Conservation (phyloP, 2,329 filamentous ascomycete genomes). For the Monosporascus sp. region DNA sequence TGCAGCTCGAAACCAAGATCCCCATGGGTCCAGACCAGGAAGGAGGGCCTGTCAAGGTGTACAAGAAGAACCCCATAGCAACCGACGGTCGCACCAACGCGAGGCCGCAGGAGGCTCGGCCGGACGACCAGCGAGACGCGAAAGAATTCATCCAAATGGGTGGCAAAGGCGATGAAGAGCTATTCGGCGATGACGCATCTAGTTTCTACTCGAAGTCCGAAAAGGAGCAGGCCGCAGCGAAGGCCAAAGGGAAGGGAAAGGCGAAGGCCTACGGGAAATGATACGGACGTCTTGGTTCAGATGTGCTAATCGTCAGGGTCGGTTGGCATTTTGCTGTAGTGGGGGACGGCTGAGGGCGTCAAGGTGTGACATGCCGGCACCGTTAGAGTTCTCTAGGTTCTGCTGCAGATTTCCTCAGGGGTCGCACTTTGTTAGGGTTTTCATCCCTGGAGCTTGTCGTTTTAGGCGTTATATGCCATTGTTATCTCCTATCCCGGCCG, state of each 20-base stretch:
- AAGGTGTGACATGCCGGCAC: background rate
- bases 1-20: conserved; percentile 49
- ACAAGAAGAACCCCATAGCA: conserved; percentile 57
- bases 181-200: conserved; percentile 62
- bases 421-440: too few relatives aligned
- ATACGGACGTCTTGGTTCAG: background rate
- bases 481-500: too few relatives aligned
- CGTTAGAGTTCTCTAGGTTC: too few relatives aligned
- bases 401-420: too few relatives aligned
- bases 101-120: conserved; percentile 54
- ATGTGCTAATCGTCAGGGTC: background rate
- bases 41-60: conserved; percentile 64
- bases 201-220: conserved; percentile 45
- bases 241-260: conserved; percentile 13
- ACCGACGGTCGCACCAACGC: conserved; percentile 37
- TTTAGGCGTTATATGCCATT: too few relatives aligned
- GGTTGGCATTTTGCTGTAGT: too few relatives aligned
- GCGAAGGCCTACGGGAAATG: conserved; percentile 18
- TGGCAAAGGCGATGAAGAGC: conserved; percentile 74
- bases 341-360: background rate
- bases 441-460: too few relatives aligned
- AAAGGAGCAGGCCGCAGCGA: conserved; percentile 20
- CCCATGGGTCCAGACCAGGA: conserved; percentile 53
- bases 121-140: conserved; percentile 61
- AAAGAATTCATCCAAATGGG: conserved; percentile 80